Percentiles rank a stretch among this genome's conserved stretches.
phyloP scores from a whole-genome alignment of 306 rosid genomes.

The Citrullus amarus region DNA sequence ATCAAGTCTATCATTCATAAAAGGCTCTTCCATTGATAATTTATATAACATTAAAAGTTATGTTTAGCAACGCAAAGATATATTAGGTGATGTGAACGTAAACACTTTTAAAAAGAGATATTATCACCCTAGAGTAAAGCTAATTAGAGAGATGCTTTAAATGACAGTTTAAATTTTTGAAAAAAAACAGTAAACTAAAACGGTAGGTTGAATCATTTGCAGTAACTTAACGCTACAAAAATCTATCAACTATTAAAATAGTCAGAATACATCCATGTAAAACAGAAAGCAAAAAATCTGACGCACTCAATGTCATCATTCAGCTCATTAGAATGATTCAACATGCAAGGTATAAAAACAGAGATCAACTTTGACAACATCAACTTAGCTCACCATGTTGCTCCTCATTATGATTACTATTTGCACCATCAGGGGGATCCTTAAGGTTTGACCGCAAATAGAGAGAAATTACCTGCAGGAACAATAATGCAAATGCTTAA shows the following conservation, averaged over 20 bases:
- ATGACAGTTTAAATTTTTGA: not conserved
- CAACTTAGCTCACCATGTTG: conserved; percentile 39
- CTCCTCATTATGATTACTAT: conserved; percentile 20
- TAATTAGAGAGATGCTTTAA: not conserved
- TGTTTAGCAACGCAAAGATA: not conserved
- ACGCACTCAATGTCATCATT: not conserved
- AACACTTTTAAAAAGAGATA: not conserved
- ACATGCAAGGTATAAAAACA: not conserved
- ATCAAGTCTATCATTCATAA: not conserved
- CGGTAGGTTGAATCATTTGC: not conserved
- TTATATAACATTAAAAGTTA: not conserved
- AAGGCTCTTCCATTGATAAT: not conserved
- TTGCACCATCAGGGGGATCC: conserved; percentile 26
- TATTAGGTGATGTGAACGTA: not conserved
- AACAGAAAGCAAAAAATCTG: not conserved
- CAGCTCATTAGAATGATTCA: not conserved
- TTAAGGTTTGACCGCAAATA: conserved; percentile 79
- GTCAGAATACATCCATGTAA: not conserved
- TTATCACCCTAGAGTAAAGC: not conserved
- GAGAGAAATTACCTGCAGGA: conserved; percentile 64
- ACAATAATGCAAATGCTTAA: not conserved
- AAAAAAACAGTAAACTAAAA: not conserved
- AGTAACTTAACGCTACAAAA: not conserved
- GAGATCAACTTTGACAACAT: not conserved
- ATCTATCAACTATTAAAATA: not conserved